These are phyloP conservation scores for Scheffersomyces quercinus DNA, from an alignment of 1,139 yeast genomes.

Conservation along the genomic window DNA sequence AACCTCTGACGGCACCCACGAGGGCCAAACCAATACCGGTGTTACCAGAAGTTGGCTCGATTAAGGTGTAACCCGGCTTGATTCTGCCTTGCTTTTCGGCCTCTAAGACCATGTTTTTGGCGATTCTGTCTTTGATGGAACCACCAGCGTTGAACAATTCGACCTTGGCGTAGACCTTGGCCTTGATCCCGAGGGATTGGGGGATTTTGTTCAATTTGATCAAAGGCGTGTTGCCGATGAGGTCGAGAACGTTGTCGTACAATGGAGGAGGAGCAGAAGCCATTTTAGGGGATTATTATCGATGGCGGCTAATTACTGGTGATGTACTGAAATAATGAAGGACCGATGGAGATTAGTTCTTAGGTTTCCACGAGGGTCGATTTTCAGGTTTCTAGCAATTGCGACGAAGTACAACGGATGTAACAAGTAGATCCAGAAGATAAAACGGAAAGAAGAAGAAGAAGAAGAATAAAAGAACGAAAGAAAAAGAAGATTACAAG, in stretches of 20 bases:
- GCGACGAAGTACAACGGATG: neutral
- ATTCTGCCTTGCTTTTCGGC: slow-evolving; percentile 80
- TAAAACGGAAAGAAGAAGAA: too few species aligned
- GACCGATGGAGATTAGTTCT: neutral
- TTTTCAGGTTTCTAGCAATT: neutral
- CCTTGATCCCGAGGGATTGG: slow-evolving; percentile 73
- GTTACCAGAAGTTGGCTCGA: slow-evolving; percentile 89
- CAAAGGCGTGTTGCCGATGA: slow-evolving; percentile 84
- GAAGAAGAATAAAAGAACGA: too few species aligned
- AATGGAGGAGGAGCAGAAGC: slow-evolving; percentile 29
- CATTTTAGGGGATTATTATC: neutral
- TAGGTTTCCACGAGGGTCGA: too few species aligned
- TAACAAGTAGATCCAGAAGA: too few species aligned
- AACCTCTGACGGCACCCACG: slow-evolving; percentile 84
- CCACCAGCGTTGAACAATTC: slow-evolving; percentile 73
- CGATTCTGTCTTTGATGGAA: slow-evolving; percentile 67
- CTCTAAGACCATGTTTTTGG: slow-evolving; percentile 71
- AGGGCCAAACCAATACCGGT: slow-evolving; percentile 89
- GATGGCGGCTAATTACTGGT: neutral
- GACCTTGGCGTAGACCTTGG: slow-evolving; percentile 56
- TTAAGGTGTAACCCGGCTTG: slow-evolving; percentile 82
- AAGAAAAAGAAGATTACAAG: too few species aligned
- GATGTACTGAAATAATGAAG: neutral
- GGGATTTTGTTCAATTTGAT: slow-evolving; percentile 76
- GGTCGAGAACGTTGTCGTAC: slow-evolving; percentile 51